A percentile compares a stretch with the other conserved stretches of the same genome.
Evolutionary conservation across 495 filamentous ascomycete species (phyloP).

Genomic region (Sabuloglossum arenarium): DNA sequence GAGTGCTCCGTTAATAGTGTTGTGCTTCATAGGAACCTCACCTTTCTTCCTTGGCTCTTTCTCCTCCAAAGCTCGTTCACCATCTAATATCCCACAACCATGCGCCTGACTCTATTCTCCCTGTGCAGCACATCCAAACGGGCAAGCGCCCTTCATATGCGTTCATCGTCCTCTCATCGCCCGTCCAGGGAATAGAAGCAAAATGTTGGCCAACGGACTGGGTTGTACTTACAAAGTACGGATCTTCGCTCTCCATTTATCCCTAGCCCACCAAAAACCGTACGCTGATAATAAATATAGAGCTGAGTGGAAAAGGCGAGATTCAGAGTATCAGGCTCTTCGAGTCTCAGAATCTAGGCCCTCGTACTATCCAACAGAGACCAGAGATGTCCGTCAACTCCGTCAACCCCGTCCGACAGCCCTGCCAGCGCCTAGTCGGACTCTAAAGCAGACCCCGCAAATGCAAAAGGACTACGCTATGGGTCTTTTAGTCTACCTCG

Average conservation of each 20-base stretch:
- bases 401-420: background rate
- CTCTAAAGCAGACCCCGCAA: background rate
- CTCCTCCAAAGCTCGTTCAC: background rate
- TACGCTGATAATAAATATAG: background rate
- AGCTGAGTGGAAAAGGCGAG: slow-evolving; percentile 12
- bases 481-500: background rate
- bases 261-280: background rate
- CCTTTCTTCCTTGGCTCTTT: background rate
- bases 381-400: background rate
- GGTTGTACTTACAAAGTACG: slow-evolving; percentile 19
- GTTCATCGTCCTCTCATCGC: slow-evolving; percentile 18
- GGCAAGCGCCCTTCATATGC: slow-evolving; percentile 14
- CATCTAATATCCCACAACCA: background rate
- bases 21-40: slow-evolving; percentile 3
- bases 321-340: background rate
- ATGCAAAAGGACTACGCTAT: background rate
- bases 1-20: background rate
- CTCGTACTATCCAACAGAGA: background rate
- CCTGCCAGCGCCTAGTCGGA: background rate
- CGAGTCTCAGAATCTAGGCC: background rate
- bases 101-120: background rate
- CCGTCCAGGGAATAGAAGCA: slow-evolving; percentile 9
- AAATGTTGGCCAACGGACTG: slow-evolving; percentile 17
- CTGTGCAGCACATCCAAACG: slow-evolving; percentile 5
- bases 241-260: background rate